Evolutionary conservation across 176 grass and related monocot species (phyloP), one percentile per base, ranked within the genome.

Genomic region (Ensete ventricosum): DNA sequence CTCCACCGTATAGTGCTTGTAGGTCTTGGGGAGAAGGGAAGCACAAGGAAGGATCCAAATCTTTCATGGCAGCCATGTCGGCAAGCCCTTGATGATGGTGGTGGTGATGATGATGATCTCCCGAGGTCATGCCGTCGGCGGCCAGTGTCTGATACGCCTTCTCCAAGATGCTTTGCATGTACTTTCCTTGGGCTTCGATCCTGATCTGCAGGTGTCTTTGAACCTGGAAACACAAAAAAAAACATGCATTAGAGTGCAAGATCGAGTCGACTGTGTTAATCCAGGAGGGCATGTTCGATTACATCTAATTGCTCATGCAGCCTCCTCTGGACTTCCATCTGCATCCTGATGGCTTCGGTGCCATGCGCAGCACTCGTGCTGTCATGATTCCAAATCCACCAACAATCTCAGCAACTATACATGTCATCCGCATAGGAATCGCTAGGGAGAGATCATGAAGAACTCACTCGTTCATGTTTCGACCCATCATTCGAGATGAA

Each of bases 141-240:
- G 88, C 76, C n/a, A 99, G 79, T 20, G 82, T 87, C 76, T 98
- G 95, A 52, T 82, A 91, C 13, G 96, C 96, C 85, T 99, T 99
- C 88, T 99, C 88, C 75, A 99, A 78, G 71, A 99, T 99, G 57
- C 90, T 89, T 77, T 99, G 91, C 96, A 99, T 99, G 82, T 99
- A 99, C 79, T 88, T 99, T 0, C 91, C 88, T 86, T 99, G 91
- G 54, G 96, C 96, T 72, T 99, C 96, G 20, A 99, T 91, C 88
- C 96, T 95, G 73, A 99, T 95, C 67, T 99, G 96, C 34, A 99
- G 91, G 52, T 95, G 96, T 82, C 87, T 95, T 29, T 99, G 71
- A 4, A 73, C 71, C 71, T 73, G 2, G n/a, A 11, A 49, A 2
- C 9, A 25, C 13, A 69, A 49, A 69, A 8, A 2, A 49, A 69